Percentiles rank a stretch among this genome's conserved stretches.
Conservation (phyloP, 192 early-diverging fungal species). For the Dissophora globulifera region DNA sequence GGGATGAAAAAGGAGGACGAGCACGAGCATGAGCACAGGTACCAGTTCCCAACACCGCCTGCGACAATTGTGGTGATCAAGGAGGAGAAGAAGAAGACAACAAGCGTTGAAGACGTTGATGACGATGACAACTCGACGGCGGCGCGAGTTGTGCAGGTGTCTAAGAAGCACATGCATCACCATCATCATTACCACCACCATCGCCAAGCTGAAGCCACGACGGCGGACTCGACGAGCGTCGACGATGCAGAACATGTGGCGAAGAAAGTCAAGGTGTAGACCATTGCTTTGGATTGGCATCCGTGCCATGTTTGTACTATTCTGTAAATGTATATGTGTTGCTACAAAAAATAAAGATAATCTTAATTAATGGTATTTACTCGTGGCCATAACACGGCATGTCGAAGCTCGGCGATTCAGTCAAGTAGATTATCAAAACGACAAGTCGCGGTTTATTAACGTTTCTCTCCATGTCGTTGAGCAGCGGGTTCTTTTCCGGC, state of each 20-base stretch:
- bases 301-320: too few species aligned
- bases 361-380: too few species aligned
- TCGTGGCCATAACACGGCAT: too few species aligned
- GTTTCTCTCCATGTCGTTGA: too few species aligned
- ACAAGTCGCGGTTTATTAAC: too few species aligned
- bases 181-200: too few species aligned
- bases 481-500: too few species aligned
- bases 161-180: conserved; percentile 44
- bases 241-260: conserved; percentile 1
- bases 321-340: too few species aligned
- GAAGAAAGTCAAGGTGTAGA: conserved; percentile 37
- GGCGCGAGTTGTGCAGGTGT: conserved; percentile 43
- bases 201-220: not conserved
- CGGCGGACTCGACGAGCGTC: not conserved
- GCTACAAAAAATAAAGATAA: too few species aligned
- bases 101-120: not conserved
- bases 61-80: conserved; percentile 9
- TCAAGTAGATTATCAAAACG: too few species aligned
- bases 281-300: too few species aligned
- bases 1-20: conserved; percentile 46
- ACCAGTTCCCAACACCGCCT: not conserved
- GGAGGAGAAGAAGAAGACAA: not conserved
- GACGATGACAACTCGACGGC: conserved; percentile 48
- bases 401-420: too few species aligned
- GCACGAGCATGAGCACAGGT: conserved; percentile 23